Percentiles rank a stretch among this genome's conserved stretches.
Evolutionary conservation across 768 basidiomycete genomes (phyloP).

Genomic region (Suillus alpinus): DNA sequence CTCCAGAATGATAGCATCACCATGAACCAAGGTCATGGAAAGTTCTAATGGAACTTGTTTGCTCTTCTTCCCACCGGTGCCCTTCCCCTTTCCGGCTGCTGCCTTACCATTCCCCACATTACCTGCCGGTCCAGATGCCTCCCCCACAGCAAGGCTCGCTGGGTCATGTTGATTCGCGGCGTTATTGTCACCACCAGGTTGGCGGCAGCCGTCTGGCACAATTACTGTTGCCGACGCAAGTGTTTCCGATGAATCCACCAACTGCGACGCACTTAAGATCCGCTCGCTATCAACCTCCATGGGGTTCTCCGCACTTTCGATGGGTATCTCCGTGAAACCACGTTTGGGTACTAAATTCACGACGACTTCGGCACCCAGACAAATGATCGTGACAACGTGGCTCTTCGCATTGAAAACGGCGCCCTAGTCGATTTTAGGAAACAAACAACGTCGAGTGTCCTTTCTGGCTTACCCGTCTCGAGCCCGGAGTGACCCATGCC

Average conservation of each 20-base stretch:
- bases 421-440: constrained; percentile 19
- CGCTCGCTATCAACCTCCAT: constrained; percentile 8
- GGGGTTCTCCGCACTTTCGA: constrained; percentile 6
- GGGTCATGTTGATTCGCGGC: background rate
- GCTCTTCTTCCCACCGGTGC: constrained; percentile 13
- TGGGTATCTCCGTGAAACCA: constrained; percentile 17
- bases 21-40: constrained; percentile 36
- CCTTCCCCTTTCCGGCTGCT: constrained; percentile 14
- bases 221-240: background rate
- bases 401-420: constrained; percentile 19
- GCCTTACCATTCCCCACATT: background rate
- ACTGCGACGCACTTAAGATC: constrained; percentile 6
- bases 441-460: background rate
- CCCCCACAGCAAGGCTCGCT: background rate
- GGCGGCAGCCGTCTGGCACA: background rate
- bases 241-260: constrained; percentile 1
- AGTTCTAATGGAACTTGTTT: constrained; percentile 17
- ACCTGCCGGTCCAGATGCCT: background rate
- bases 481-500: constrained; percentile 43
- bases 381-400: constrained; percentile 21
- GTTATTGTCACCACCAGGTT: background rate
- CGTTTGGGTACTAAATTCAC: constrained; percentile 23
- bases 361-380: constrained; percentile 22
- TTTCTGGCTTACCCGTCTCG: constrained; percentile 28
- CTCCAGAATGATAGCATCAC: constrained; percentile 34